Conservation (phyloP, 257 asterid genomes). For the Gynochthodes officinalis region DNA sequence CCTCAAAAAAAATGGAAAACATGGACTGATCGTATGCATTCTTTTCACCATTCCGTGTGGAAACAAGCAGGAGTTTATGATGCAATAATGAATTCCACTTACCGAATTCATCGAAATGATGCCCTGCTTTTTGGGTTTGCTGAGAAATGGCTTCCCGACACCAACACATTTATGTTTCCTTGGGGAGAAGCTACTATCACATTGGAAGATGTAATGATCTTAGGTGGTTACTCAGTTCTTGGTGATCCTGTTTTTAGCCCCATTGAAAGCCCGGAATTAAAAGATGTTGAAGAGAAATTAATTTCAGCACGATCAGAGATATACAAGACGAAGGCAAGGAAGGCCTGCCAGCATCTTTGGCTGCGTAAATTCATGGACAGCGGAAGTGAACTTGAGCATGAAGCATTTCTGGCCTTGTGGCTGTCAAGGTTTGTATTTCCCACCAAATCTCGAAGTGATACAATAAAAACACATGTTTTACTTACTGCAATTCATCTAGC, state of each 20-base stretch:
- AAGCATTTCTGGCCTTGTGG: constrained; percentile 46
- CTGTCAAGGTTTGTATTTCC: constrained; percentile 29
- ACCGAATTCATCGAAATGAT: not conserved
- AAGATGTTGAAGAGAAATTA: constrained; percentile 2
- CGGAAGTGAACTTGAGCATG: constrained; percentile 33
- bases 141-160: constrained; percentile 38
- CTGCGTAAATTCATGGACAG: constrained; percentile 25
- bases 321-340: not conserved
- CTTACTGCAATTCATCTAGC: constrained; percentile 31
- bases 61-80: constrained; percentile 27
- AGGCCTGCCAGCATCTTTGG: constrained; percentile 23
- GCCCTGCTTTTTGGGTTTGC: constrained; percentile 28
- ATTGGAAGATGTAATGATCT: constrained; percentile 35
- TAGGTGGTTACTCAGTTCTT: constrained; percentile 39
- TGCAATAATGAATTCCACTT: constrained; percentile 20
- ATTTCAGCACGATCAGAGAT: not conserved
- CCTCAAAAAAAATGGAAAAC: constrained; percentile 25
- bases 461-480: constrained; percentile 17
- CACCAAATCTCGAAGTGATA: constrained; percentile 7
- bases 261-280: constrained; percentile 7
- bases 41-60: constrained; percentile 23
- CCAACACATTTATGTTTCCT: constrained; percentile 39
- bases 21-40: constrained; percentile 30
- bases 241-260: constrained; percentile 30
- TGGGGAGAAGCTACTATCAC: constrained; percentile 54